These are phyloP conservation scores for Aspergillus hortae DNA, from an alignment of 2,329 filamentous ascomycete genomes.

Conservation along the genomic window DNA sequence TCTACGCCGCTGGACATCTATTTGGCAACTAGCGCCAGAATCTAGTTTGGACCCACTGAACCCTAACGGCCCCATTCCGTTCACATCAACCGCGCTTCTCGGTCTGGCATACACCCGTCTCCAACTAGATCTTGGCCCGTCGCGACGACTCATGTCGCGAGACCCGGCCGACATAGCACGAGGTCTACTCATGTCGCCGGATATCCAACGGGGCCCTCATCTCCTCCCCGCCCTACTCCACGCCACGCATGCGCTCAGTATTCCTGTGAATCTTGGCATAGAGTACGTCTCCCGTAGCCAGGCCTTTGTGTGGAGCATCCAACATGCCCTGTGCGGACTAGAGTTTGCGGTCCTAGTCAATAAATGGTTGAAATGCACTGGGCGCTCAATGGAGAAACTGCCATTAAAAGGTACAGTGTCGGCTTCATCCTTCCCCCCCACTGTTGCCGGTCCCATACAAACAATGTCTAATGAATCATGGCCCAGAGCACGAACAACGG, in stretches of 20 bases:
- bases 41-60: background rate
- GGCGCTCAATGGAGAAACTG: no score
- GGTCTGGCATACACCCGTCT: background rate
- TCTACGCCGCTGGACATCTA: no score
- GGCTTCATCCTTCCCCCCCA: no score
- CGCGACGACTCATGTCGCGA: background rate
- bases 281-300: background rate
- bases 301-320: constrained; percentile 3
- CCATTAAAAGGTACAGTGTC: no score
- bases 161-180: background rate
- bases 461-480: no score
- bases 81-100: background rate
- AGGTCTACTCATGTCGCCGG: background rate
- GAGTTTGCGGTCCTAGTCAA: background rate
- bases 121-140: background rate
- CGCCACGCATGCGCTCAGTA: background rate
- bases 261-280: background rate
- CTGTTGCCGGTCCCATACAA: no score
- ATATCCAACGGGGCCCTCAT: background rate
- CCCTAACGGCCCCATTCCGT: background rate
- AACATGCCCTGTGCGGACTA: background rate
- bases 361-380: no score
- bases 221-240: background rate
- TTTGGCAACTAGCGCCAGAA: no score
- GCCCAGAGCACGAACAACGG: no score